These are phyloP conservation scores for Aureobasidium vineae DNA, from an alignment of 2,329 filamentous ascomycete genomes.

Conservation along the genomic window DNA sequence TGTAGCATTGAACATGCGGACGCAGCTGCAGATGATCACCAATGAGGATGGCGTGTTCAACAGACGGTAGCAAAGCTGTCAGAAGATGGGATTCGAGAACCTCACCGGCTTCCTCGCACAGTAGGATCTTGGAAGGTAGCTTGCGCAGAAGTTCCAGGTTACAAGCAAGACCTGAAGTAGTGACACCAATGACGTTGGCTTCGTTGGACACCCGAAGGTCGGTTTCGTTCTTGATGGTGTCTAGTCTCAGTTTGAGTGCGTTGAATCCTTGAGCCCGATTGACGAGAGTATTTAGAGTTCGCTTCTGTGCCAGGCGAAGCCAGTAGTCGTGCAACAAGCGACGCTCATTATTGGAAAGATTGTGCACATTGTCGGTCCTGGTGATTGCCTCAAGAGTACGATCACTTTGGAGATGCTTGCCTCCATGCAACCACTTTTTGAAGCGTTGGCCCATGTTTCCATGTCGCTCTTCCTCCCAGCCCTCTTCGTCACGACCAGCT, in stretches of 20 bases:
- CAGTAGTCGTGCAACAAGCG: constrained; percentile 25
- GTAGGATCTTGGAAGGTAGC: constrained; percentile 55
- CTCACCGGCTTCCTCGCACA: constrained; percentile 68
- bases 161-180: constrained; percentile 58
- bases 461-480: too few species aligned
- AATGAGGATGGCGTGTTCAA: constrained; percentile 62
- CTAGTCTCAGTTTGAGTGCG: too few species aligned
- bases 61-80: constrained; percentile 57
- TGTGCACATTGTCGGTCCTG: background rate
- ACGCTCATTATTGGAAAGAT: constrained; percentile 23
- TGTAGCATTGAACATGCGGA: constrained; percentile 54
- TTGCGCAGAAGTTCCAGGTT: constrained; percentile 52
- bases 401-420: background rate
- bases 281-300: too few species aligned
- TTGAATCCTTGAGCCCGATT: too few species aligned
- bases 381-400: background rate
- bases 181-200: constrained; percentile 58
- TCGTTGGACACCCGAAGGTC: constrained; percentile 42
- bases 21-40: constrained; percentile 63
- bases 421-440: constrained; percentile 25
- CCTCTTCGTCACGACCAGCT: too few species aligned
- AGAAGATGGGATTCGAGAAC: constrained; percentile 63
- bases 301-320: too few species aligned
- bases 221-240: constrained; percentile 43
- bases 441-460: too few species aligned